phyloP scores from a whole-genome alignment of 2,329 filamentous ascomycete species.

The Cladophialophora psammophila region DNA sequence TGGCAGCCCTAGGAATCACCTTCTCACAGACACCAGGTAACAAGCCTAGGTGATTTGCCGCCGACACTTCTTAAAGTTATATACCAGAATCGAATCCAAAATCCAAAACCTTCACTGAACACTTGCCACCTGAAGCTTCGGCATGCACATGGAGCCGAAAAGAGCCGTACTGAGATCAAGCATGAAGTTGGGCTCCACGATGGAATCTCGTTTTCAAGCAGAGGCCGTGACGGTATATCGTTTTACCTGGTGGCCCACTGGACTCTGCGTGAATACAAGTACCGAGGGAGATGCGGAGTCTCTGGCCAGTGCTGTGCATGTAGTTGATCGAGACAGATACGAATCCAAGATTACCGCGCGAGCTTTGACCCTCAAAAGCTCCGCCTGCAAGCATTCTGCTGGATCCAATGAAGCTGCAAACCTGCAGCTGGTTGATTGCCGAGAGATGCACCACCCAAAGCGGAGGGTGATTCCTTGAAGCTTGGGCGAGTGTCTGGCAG shows the following conservation, averaged over 20 bases:
- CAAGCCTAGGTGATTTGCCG: background rate
- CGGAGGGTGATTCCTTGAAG: background rate
- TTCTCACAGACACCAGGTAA: background rate
- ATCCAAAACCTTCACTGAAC: background rate
- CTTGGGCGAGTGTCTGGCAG: background rate
- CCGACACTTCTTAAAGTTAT: background rate
- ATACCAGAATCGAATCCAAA: background rate
- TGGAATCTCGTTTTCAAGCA: background rate
- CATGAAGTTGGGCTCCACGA: background rate
- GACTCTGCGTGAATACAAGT: background rate
- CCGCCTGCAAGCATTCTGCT: background rate
- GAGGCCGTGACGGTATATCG: background rate
- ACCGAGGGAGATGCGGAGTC: background rate
- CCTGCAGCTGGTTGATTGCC: background rate
- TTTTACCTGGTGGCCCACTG: constrained; percentile 4
- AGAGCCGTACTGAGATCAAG: background rate
- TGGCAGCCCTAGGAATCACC: background rate
- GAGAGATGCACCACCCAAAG: background rate
- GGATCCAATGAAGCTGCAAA: background rate
- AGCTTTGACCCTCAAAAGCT: background rate
- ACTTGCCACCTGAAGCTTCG: background rate
- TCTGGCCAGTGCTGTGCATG: background rate
- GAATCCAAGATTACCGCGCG: background rate
- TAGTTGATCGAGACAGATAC: background rate
- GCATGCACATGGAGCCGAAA: background rate